phyloP scores from a whole-genome alignment of 805 yeast genomes.

The Phaffomyces antillensis region DNA sequence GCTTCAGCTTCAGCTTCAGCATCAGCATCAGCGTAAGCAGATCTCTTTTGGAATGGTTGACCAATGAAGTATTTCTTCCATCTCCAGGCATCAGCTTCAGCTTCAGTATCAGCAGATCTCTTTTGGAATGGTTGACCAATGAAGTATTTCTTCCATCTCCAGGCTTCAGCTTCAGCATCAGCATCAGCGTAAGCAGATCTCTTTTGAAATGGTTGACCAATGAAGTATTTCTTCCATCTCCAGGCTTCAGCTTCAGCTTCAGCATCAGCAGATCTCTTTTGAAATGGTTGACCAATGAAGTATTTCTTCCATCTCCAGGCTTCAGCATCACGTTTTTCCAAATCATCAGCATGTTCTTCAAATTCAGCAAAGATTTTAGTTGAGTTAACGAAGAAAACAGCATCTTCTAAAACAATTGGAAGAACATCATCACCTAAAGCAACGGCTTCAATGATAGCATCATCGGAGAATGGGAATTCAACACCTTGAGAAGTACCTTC shows the following conservation, averaged over 20 bases:
- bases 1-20: too few relatives aligned
- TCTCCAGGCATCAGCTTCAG: neutral
- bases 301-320: slow-evolving; percentile 17
- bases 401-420: slow-evolving; percentile 18
- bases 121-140: slow-evolving; percentile 12
- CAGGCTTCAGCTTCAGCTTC: neutral
- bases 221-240: neutral
- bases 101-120: neutral
- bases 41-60: neutral
- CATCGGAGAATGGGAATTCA: slow-evolving; percentile 23
- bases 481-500: slow-evolving; percentile 15
- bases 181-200: slow-evolving; percentile 8
- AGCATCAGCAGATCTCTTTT: slow-evolving; percentile 9
- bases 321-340: slow-evolving; percentile 18
- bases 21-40: slow-evolving; percentile 7
- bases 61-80: neutral
- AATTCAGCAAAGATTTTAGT: slow-evolving; percentile 17
- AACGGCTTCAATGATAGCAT: slow-evolving; percentile 21
- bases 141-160: slow-evolving; percentile 1
- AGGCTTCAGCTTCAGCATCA: slow-evolving; percentile 4
- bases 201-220: slow-evolving; percentile 11
- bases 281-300: slow-evolving; percentile 11
- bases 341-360: slow-evolving; percentile 6
- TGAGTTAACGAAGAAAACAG: slow-evolving; percentile 21
- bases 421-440: slow-evolving; percentile 12